Evolutionary conservation across 352 stramenopile species (phyloP), one percentile per base, ranked within the genome.

Genomic region (Pythium insidiosum): DNA sequence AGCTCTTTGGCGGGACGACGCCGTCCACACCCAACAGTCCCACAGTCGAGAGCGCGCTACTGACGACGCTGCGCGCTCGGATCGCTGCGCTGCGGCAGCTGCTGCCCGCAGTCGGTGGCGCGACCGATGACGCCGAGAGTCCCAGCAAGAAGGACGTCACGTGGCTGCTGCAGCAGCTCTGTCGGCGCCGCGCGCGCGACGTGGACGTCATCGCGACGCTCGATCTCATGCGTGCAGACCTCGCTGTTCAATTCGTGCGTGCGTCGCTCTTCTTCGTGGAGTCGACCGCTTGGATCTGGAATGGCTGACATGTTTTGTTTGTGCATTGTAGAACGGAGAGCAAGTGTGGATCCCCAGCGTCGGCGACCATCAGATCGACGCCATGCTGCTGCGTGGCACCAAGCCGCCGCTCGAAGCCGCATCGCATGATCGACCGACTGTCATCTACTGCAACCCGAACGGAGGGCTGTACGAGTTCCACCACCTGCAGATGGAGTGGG

Each of bases 401-500:
- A 33, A 9, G 15, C 82, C 0, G 53, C 58, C n/a, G 57, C 47
- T 20, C 66, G 57, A 34, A 62, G 59, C 2, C 57, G 58, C 16
- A 51, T 56, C 13, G 59, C 51, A 28, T 37, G 64, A 68, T 33
- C 69, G 63, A 6, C 73, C 60, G 20, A 63, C 67, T 26, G 71
- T 93, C 40, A 65, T 93, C 36, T 35, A 91, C 7, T 91, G 82
- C 61, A 94, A 94, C 34, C 82, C 82, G 6, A 94, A 94, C 33
- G 80, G 77, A 18, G 79, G 77, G 0, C 31, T 94, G 20, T 94
- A 94, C 54, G 82, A 94, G 54, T 78, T 91, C 28, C 82, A 94
- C 46, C 82, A 90, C 45, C 61, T 94, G 38, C 82, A 94, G 29
- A 92, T 89, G 73, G 82, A 94, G 42, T 94, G 82, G 82, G 71